Base-by-base conservation (phyloP, 139 green algal species). In the Auxenochlorella pyrenoidosa region DNA sequence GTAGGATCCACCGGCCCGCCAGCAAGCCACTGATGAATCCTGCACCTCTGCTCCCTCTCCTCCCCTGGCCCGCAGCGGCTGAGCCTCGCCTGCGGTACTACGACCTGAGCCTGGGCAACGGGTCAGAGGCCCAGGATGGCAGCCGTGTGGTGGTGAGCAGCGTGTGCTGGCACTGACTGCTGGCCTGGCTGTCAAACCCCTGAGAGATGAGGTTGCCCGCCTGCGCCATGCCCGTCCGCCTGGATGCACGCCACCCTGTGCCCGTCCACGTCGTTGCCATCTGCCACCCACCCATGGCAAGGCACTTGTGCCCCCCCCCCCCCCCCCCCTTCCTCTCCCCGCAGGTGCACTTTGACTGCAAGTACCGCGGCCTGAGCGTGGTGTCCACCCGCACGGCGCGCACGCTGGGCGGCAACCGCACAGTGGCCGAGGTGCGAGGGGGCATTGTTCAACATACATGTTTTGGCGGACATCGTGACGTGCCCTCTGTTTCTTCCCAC, bases 311-410 rank as follows among this genome's bases (percentile, higher is more conserved):
- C 54, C 54, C 54, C 2, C 15, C 15, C 54, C 54, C 12, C 8
- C 47, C 47, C 12, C 47, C 47, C 47, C 12, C 10, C 54, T 2
- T 63, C 54, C 54, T 63, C 10, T 54, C 54, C 54, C 15, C 54
- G 6, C 92, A 98, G 94, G 95, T 99, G 3, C 97, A 99, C 90
- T 99, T 95, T 92, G 97, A 99, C 78, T 96, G 94, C 89, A 75
- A 95, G 15, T 99, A 94, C 90, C 91, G 92, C 18, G 94, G 94
- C 72, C 93, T 99, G 8, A 93, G 97, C 73, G 97, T 97, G 13
- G 95, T 97, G 38, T 99, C 96, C 24, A 96, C 88, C 70, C 89
- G 96, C 36, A 90, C 91, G 44, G 95, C 97, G 0, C 92, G 97
- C 8, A 91, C 96, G 32, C 91, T 99, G 32, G 96, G 97, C 2